phyloP scores from a whole-genome alignment of 2,329 filamentous ascomycete genomes.

The Stachybotrys elegans region DNA sequence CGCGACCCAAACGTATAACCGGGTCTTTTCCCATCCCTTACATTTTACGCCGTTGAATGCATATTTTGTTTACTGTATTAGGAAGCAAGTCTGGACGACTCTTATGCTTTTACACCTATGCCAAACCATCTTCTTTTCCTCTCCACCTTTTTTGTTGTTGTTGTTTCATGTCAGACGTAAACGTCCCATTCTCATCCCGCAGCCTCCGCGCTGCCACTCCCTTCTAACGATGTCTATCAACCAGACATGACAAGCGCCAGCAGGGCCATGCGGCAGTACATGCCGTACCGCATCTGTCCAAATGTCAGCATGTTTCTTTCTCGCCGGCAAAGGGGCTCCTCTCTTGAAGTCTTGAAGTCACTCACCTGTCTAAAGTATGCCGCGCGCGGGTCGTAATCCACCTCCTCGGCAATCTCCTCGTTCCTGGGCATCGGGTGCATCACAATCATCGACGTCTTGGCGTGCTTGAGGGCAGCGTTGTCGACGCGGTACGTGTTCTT shows the following conservation, averaged over 20 bases:
- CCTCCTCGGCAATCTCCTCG: conserved; percentile 88
- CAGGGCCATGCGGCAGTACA: conserved; percentile 97
- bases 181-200: too few species aligned
- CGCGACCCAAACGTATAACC: too few species aligned
- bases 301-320: conserved; percentile 11
- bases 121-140: too few species aligned
- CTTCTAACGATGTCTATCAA: too few species aligned
- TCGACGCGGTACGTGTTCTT: conserved; percentile 88
- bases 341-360: conserved; percentile 20
- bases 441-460: conserved; percentile 89
- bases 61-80: too few species aligned
- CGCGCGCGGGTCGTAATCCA: conserved; percentile 94
- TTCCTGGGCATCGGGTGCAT: conserved; percentile 95
- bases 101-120: too few species aligned
- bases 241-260: conserved; percentile 79
- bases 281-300: conserved; percentile 85
- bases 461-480: conserved; percentile 82
- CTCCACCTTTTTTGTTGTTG: too few species aligned
- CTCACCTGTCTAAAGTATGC: conserved; percentile 99
- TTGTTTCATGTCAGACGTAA: too few species aligned
- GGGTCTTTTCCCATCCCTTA: too few species aligned
- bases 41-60: too few species aligned
- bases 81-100: too few species aligned
- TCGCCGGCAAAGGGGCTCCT: not conserved
- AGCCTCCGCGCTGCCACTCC: too few species aligned